Evolutionary conservation across 2,329 filamentous ascomycete species (phyloP), one percentile per base, ranked within the genome.

Genomic region (Curvularia sp.): DNA sequence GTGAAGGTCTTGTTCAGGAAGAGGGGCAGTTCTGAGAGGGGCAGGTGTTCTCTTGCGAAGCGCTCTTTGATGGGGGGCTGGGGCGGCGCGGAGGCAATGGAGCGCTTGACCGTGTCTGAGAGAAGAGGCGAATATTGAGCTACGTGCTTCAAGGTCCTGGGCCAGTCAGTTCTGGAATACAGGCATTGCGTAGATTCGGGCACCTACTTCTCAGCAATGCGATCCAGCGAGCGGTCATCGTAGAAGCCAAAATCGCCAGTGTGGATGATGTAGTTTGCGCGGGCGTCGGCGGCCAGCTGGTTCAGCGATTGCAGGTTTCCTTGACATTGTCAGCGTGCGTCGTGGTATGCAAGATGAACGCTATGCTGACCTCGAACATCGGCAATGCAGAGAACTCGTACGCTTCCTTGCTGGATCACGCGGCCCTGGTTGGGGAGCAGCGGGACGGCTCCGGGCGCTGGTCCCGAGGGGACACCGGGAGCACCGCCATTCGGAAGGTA

Each of bases 221-320:
- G 90, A 74, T 98, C 94, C 67, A 99, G 83, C 34, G 95, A 99
- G 53, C 89, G 92, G 72, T 96, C 91, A 79, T 99, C 95, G 82
- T 99, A 99, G 82, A 99, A 99, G 63, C 95, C 95, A 77, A 99
- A 99, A 79, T 99, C 95, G 78, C 95, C 95, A 19, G 95, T 99
- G 80, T 99, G 95, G 74, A 99, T 93, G 79, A 99, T 97, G 81
- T 97, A 93, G 80, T 97, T 93, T 71, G 95, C 95, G 76, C 91
- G 91, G 63, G 95, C 94, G 76, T 95, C 91, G 80, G 92, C 96
- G 65, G 95, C 95, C 61, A 99, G 89, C 61, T 98, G 93, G 81
- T 99, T 99, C 73, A 99, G 84, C 67, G 95, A 97, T 80, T 90
- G 88, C 69, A 99, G 83, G 79, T 98, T 97, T 79, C 95, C 95